Evolutionary conservation across 129 eudicot species (phyloP).

Genomic region (Flaveria robusta): DNA sequence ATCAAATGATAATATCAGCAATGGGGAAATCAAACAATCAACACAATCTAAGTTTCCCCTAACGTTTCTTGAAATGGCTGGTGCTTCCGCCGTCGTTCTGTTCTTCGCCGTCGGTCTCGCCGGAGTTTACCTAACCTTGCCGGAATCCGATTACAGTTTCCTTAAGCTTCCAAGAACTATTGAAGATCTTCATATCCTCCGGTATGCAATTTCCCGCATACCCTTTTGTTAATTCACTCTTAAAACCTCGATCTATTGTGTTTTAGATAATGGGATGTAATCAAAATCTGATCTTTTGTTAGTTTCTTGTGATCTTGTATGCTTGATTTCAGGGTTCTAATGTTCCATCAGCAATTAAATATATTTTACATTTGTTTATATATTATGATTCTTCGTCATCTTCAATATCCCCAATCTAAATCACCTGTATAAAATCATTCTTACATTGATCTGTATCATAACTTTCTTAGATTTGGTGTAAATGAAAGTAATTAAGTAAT

Average conservation of each 20-base stretch:
- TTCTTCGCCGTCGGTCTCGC: slow-evolving; percentile 62
- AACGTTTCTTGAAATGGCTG: slow-evolving; percentile 58
- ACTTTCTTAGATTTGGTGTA: neutral
- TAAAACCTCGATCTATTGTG: slow-evolving; percentile 25
- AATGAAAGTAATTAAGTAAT: neutral
- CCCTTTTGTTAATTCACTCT: neutral
- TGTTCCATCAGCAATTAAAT: neutral
- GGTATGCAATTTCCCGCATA: slow-evolving; percentile 34
- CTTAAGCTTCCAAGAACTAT: slow-evolving; percentile 86
- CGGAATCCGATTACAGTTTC: slow-evolving; percentile 89
- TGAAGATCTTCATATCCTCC: slow-evolving; percentile 78
- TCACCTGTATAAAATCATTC: neutral
- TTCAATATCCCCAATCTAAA: too few species aligned
- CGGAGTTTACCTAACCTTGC: slow-evolving; percentile 79
- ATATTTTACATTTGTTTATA: neutral
- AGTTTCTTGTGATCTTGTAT: neutral
- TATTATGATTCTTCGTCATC: too few species aligned
- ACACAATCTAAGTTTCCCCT: slow-evolving; percentile 59
- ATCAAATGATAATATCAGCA: slow-evolving; percentile 16
- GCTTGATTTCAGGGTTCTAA: too few species aligned
- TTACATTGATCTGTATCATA: neutral
- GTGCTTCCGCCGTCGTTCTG: slow-evolving; percentile 64
- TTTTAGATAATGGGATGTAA: slow-evolving; percentile 24
- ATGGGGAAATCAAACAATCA: slow-evolving; percentile 19
- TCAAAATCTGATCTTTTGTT: slow-evolving; percentile 11